Base-by-base conservation (phyloP, 2,329 filamentous ascomycete genomes). In the Lasiodiplodia citricola region DNA sequence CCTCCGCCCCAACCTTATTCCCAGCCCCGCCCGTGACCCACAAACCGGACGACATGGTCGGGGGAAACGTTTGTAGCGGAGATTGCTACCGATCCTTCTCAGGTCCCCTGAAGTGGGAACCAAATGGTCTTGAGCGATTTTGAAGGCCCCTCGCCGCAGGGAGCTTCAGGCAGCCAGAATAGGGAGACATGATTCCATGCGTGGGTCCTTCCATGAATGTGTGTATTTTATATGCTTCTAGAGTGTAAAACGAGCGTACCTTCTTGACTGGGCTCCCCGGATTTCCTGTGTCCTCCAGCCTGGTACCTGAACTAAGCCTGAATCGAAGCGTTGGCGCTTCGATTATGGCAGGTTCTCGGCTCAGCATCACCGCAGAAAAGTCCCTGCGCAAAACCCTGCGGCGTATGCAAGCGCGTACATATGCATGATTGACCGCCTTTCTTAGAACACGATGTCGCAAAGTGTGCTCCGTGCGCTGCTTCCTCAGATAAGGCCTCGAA, bases 61-160 rank as follows among this genome's bases (percentile, higher is more conserved):
- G 60, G 60, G 31, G 31, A 28, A 38, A n/a, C 21, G 47, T 52
- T 31, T 37, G n/a, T 21, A n/a, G 28, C 60, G 60, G 60, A 64
- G 60, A 64, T 64, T 64, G 47, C 47, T 64, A 37, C 18, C 58
- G 35, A 63, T 52, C 44, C 58, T 63, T 51, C 58, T 21, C 58
- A 21, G 4, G 6, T 51, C 44, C 25, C 58, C 58, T 63, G 44
- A 63, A 63, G 16, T 63, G 41, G 28, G 52, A 51, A 10, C 37
- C 21, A 41, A 35, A 38, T 51, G 31, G 47, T 31, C 21, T 50
- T 18, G 60, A 52, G 60, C 47, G 44, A 52, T 64, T 52, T 16
- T 64, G 60, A 31, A n/a, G 4, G 23, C 23, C 23, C 38, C 37
- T 28, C 41, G n/a, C 37, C 16, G 58, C 41, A 51, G 23, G 44